Conservation (phyloP, 352 stramenopile species). For the Peronospora destructor region DNA sequence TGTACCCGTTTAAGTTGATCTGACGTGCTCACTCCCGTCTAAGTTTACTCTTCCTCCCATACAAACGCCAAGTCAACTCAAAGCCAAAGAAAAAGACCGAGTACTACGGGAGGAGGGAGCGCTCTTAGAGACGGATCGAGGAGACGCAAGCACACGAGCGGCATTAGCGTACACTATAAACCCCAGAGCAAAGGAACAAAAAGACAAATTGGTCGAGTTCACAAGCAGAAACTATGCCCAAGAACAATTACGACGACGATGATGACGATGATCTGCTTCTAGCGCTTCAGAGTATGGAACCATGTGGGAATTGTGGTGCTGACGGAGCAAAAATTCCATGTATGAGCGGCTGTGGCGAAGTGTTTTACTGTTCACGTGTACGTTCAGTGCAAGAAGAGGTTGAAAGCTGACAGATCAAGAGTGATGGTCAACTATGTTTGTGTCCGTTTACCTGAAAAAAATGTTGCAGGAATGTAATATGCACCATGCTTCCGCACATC, state of each 20-base stretch:
- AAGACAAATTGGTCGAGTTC: no score
- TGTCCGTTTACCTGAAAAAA: background rate
- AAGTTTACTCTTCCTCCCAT: background rate
- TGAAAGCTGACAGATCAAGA: background rate
- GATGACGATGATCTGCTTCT: conserved; percentile 82
- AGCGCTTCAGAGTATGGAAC: conserved; percentile 82
- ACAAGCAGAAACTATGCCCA: conserved; percentile 26
- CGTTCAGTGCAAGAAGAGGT: background rate
- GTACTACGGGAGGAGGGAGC: conserved; percentile 6
- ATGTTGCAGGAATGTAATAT: conserved; percentile 70
- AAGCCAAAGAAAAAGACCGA: background rate
- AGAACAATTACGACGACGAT: conserved; percentile 80
- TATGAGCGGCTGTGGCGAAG: conserved; percentile 78
- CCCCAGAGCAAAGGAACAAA: no score
- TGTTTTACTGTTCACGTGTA: conserved; percentile 86
- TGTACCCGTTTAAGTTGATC: background rate
- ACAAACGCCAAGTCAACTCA: background rate
- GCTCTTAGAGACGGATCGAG: no score
- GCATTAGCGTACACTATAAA: no score
- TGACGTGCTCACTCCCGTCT: background rate
- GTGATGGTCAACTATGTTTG: background rate
- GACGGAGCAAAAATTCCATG: conserved; percentile 81
- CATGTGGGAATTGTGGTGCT: conserved; percentile 74
- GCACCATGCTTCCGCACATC: conserved; percentile 84
- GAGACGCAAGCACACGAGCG: no score